Evolutionary conservation across 352 stramenopile genomes (phyloP).

Genomic region (Paralagenidium karlingii): DNA sequence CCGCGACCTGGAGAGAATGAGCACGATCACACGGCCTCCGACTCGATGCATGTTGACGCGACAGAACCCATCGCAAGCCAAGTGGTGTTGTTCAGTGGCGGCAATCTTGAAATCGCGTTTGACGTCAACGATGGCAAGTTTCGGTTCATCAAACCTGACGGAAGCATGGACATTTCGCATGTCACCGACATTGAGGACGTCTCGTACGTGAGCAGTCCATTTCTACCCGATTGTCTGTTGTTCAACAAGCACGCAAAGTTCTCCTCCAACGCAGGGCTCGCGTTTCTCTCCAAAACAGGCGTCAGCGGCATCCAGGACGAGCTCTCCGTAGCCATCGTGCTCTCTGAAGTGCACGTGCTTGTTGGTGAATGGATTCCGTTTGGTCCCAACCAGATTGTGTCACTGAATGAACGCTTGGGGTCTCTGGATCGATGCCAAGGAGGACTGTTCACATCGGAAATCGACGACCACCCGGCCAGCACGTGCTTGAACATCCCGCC

Average conservation of each 20-base stretch:
- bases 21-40: constrained; percentile 43
- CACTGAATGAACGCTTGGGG: constrained; percentile 94
- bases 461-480: constrained; percentile 76
- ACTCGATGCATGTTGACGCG: constrained; percentile 41
- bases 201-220: constrained; percentile 95
- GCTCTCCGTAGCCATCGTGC: constrained; percentile 92
- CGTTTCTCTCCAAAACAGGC: constrained; percentile 74
- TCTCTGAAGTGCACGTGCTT: constrained; percentile 95
- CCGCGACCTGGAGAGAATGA: not conserved
- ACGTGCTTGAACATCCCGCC: constrained; percentile 74
- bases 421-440: constrained; percentile 93
- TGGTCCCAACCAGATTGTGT: constrained; percentile 95
- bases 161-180: constrained; percentile 84
- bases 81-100: constrained; percentile 86
- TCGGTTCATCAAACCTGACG: constrained; percentile 72
- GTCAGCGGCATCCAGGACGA: constrained; percentile 86
- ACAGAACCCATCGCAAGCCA: constrained; percentile 81
- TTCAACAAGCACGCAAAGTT: constrained; percentile 86
- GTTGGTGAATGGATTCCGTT: constrained; percentile 98
- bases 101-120: constrained; percentile 87
- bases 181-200: constrained; percentile 96
- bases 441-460: constrained; percentile 92
- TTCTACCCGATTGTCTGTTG: constrained; percentile 92
- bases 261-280: constrained; percentile 90
- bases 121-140: constrained; percentile 81